phyloP scores from a whole-genome alignment of 148 eudicot species.

The Nepenthes mirabilis region DNA sequence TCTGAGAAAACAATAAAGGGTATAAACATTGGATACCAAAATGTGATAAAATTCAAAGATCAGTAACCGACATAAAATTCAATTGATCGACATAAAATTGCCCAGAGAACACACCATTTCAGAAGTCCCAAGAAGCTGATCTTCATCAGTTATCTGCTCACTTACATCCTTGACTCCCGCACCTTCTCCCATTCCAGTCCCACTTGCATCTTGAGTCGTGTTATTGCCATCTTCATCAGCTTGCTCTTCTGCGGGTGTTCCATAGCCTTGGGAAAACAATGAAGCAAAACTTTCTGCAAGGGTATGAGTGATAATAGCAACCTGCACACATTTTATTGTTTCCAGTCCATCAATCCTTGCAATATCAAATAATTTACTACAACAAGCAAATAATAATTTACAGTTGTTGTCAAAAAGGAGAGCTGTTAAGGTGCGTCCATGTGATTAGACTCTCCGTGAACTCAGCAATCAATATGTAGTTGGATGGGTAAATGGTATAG shows the following conservation, averaged over 20 bases:
- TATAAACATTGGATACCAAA: not conserved
- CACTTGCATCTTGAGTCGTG: slow-evolving; percentile 53
- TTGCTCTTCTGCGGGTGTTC: slow-evolving; percentile 44
- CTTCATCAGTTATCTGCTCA: slow-evolving; percentile 77
- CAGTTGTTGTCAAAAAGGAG: too few species aligned
- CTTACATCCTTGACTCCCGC: slow-evolving; percentile 73
- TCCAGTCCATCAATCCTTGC: not conserved
- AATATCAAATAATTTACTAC: too few species aligned
- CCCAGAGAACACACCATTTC: slow-evolving; percentile 40
- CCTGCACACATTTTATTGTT: slow-evolving; percentile 21
- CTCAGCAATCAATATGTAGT: too few species aligned
- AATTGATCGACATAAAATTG: not conserved
- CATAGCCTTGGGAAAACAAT: slow-evolving; percentile 73
- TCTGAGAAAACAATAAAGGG: slow-evolving; percentile 26
- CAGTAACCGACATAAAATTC: not conserved
- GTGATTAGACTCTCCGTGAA: too few species aligned
- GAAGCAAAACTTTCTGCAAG: slow-evolving; percentile 62
- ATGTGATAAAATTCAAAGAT: not conserved
- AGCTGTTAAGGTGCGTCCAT: too few species aligned
- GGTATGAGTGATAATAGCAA: slow-evolving; percentile 46
- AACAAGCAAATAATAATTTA: too few species aligned
- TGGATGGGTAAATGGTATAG: too few species aligned
- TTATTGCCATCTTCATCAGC: slow-evolving; percentile 31
- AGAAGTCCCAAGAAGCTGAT: slow-evolving; percentile 71
- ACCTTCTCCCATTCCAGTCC: slow-evolving; percentile 98